Evolutionary conservation across 2,329 filamentous ascomycete species (phyloP).

Genomic region (Orbilia quercus): DNA sequence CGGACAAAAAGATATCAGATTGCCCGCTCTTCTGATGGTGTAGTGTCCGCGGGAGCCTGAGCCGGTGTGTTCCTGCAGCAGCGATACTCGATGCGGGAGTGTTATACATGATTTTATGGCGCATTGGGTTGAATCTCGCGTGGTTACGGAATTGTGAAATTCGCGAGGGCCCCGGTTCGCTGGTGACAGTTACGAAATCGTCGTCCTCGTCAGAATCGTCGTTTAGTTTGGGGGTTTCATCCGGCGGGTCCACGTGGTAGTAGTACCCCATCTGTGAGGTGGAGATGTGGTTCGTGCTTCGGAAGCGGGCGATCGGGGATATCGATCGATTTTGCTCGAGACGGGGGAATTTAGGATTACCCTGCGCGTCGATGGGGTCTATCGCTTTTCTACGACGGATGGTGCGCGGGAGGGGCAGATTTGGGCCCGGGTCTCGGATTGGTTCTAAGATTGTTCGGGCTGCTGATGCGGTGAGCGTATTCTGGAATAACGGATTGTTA

Average conservation of each 20-base stretch:
- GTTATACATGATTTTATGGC: constrained; percentile 48
- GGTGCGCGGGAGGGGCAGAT: constrained; percentile 42
- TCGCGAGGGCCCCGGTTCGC: constrained; percentile 44
- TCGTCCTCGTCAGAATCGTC: constrained; percentile 20
- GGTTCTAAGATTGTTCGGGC: constrained; percentile 30
- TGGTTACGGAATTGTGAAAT: constrained; percentile 10
- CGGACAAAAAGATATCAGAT: constrained; percentile 40
- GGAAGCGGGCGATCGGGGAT: constrained; percentile 33
- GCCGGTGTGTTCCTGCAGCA: constrained; percentile 12
- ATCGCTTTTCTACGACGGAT: constrained; percentile 46
- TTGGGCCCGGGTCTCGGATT: constrained; percentile 38
- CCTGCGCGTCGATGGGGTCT: constrained; percentile 21
- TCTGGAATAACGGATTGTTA: constrained; percentile 17
- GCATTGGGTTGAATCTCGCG: constrained; percentile 19
- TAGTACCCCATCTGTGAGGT: constrained; percentile 38
- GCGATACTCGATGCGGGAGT: constrained; percentile 42
- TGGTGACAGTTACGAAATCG: constrained; percentile 37
- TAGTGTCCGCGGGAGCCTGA: constrained; percentile 6
- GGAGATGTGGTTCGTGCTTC: constrained; percentile 16
- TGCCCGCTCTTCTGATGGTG: constrained; percentile 5
- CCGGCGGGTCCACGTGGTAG: constrained; percentile 28
- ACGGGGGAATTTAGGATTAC: constrained; percentile 22
- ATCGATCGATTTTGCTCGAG: constrained; percentile 1
- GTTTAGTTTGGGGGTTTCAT: background rate
- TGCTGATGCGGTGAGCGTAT: background rate